Evolutionary conservation across 805 yeast genomes (phyloP), one percentile per base, ranked within the genome.

Genomic region (Saccharomycodes ludwigii): DNA sequence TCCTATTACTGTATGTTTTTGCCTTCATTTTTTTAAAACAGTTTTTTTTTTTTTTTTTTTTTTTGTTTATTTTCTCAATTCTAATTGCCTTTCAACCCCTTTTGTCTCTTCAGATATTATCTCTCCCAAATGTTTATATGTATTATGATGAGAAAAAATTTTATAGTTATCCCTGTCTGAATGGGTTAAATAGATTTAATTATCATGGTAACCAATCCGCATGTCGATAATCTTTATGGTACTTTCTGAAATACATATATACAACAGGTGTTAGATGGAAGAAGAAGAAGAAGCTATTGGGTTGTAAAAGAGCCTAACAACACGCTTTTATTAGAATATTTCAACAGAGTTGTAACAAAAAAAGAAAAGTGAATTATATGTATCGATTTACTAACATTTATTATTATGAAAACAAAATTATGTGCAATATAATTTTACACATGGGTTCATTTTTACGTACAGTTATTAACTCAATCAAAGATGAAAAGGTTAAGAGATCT

Each of bases 1-100:
- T 44, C 65, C 41, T 52, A 65, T 54, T 74, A 78, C 65, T 36
- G 52, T 48, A 48, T 46, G 52, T 43, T 37, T 12, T 18, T 17
- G 7, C 13, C 20, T 18, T 16, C 12, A 20, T 28, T 23, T 30
- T 20, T 25, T 30, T 6, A 16, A 19, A 21, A 5, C 18, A 10
- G 13, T 16, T 12, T 9, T 17, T 27, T 7, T 7, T 16, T 25
- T 18, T 12, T 13, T 29, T 35, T 16, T 10, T 11, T 22, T 15
- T 30, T 22, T 22, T 31, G 18, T 31, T n/a, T 9, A 24, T 15
- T 20, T 20, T 20, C 10, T 20, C 10, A 8, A 20, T 8, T 8
- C 7, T 20, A 20, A 20, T 20, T 20, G 21, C 7, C 10, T 20
- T 20, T 20, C 10, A 15, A 11, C n/a, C 18, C 14, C 16, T 29